Base-by-base conservation (phyloP, 2,329 filamentous ascomycete genomes). In the Leptographium flavum region DNA sequence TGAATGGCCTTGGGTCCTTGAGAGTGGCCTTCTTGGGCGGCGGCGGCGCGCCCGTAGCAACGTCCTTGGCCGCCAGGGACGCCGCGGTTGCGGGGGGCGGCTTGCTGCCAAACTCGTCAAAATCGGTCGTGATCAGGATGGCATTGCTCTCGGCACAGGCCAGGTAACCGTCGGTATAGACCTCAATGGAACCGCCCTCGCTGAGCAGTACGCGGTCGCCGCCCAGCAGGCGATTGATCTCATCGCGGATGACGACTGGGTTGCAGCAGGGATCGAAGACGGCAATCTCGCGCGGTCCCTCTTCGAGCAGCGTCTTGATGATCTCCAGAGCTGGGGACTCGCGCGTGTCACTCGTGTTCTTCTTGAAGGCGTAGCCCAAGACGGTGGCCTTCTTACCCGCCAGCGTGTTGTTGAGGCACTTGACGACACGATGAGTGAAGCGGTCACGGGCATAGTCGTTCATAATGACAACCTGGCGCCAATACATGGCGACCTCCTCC, bases 341-440 rank as follows among this genome's bases (percentile, higher is more conserved):
- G 32, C 83, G 72, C 5, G 81, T 83, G 57, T 88, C 83, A 21
- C 74, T 76, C 0, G 83, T 88, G 59, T 86, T 74, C 62, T 84
- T 83, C 68, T 90, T 88, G 65, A 85, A 88, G 9, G 83, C 79
- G 53, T 81, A 87, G 4, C 84, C 84, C 6, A 88, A 69, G 2
- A 88, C 66, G 3, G 79, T 71, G 14, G 87, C 65, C 62, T 83
- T 86, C 66, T 86, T 86, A 48, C 74, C 73, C 3, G 69, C 68
- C 6, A 87, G 65, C 10, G 79, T 83, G 57, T 80, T 79, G 61
- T 70, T 79, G 43, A 87, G 68, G 45, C 73, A 74, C 48, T 69
- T 69, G 53, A 86, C 73, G 37, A 87, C 74, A 41, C 76, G 72
- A 51, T 71, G 69, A 7, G 74, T 73, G 62, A 87, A 87, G 25